Base-by-base conservation (phyloP, 2,329 filamentous ascomycete genomes). In the Ceratocystis harringtonii region DNA sequence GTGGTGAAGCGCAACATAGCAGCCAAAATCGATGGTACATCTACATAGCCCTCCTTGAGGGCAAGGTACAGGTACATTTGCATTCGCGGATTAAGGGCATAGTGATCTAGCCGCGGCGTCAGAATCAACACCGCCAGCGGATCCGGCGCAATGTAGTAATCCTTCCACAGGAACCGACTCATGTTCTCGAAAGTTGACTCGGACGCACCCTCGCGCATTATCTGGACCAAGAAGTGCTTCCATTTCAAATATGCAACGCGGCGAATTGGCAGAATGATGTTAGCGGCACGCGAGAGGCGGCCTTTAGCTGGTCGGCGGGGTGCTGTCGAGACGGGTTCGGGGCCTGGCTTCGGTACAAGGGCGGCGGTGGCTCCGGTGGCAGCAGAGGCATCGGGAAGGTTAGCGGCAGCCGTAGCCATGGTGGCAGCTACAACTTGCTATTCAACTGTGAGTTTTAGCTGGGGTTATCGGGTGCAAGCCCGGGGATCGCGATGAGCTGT, bases 61-160 rank as follows among this genome's bases (percentile, higher is more conserved):
- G 87, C 78, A 19, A 78, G 75, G 69, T 85, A 78, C 8, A 87
- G 72, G 71, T 86, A 88, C n/a, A 76, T 78, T 0, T 80, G 78
- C 7, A 85, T 77, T 68, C 83, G 79, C 7, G 82, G 81, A 69
- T 87, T 84, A 70, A 84, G 78, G 66, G 75, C 79, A 70, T 80
- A 75, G 70, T 79, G 79, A 62, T 73, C 72, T 22, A 76, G 74
- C 55, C 78, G 77, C 2, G 84, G 84, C 28, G 78, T 78, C 50
- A 88, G 75, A 69, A 84, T 80, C 63, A 87, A 72, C 69, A 85
- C 79, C 74, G 83, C 81, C 68, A 86, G 74, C 66, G 77, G 72
- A 10, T 74, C 68, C 6, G 82, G 75, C 2, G 80, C 76, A 8
- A 87, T 73, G 1, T 81, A 81, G 68, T 82, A 74, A 68, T 80